Conservation (phyloP, 257 asterid genomes). For the Fraxinus americana region DNA sequence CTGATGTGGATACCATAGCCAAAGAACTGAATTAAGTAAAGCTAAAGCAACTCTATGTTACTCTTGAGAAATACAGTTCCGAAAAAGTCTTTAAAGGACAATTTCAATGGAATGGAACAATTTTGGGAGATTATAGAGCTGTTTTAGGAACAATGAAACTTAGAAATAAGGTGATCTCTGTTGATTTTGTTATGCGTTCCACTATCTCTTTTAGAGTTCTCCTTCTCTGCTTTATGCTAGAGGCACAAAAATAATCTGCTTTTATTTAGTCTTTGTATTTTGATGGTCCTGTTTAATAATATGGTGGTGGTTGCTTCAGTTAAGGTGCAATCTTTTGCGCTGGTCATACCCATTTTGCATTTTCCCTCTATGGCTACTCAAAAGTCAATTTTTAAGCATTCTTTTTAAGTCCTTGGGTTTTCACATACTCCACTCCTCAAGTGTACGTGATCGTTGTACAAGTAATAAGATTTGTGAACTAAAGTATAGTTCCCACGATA, state of each 20-base stretch:
- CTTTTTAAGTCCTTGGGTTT: too few relatives aligned
- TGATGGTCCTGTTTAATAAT: background rate
- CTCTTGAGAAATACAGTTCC: background rate
- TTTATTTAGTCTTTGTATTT: background rate
- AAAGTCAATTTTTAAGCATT: too few relatives aligned
- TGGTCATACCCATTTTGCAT: too few relatives aligned
- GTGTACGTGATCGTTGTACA: too few relatives aligned
- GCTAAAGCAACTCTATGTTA: background rate
- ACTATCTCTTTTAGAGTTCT: background rate
- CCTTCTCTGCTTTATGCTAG: background rate
- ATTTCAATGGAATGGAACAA: background rate
- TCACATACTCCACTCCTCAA: too few relatives aligned
- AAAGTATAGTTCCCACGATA: too few relatives aligned
- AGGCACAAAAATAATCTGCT: background rate
- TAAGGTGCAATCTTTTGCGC: background rate
- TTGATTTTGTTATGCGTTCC: background rate
- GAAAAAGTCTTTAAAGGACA: background rate
- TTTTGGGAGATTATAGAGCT: background rate
- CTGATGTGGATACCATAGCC: background rate
- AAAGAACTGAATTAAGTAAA: background rate
- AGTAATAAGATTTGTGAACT: too few relatives aligned
- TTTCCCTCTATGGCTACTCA: too few relatives aligned
- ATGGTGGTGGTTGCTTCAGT: background rate
- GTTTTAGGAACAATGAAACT: background rate
- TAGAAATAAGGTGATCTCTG: background rate